A percentile compares a stretch with the other conserved stretches of the same genome.
Conservation (phyloP, 1,284 basidiomycete genomes). For the Ceratobasidium sp. region DNA sequence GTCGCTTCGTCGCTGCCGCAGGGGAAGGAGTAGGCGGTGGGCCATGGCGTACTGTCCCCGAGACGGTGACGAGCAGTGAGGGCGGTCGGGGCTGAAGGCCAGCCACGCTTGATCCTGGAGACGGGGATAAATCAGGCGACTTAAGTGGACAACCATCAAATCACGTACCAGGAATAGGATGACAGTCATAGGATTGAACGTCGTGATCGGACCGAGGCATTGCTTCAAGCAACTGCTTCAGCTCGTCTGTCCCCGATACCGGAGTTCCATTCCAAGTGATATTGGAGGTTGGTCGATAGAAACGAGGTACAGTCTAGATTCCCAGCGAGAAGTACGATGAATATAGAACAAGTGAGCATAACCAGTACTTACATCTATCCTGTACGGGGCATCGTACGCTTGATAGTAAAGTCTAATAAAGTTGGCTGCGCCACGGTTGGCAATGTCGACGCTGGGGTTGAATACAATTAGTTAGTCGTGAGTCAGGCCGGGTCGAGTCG, state of each 20-base stretch:
- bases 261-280: constrained; percentile 90
- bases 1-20: constrained; percentile 55
- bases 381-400: constrained; percentile 80
- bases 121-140: constrained; percentile 18
- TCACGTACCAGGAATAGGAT: constrained; percentile 82
- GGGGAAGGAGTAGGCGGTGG: constrained; percentile 59
- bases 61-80: constrained; percentile 81
- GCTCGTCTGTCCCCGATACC: constrained; percentile 75
- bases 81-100: constrained; percentile 64
- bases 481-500: constrained; percentile 43
- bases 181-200: constrained; percentile 87
- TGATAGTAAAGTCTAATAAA: constrained; percentile 84
- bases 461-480: constrained; percentile 30
- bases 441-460: constrained; percentile 77
- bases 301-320: constrained; percentile 70
- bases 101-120: constrained; percentile 32
- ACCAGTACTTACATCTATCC: constrained; percentile 54
- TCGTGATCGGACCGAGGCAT: constrained; percentile 69
- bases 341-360: constrained; percentile 55
- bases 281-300: constrained; percentile 81
- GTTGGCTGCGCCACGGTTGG: constrained; percentile 81
- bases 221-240: constrained; percentile 60
- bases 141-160: not conserved
- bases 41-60: constrained; percentile 83
- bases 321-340: constrained; percentile 55